A percentile compares a stretch with the other conserved stretches of the same genome.
Conservation (phyloP, 495 filamentous ascomycete species). For the Sordaria brevicollis region DNA sequence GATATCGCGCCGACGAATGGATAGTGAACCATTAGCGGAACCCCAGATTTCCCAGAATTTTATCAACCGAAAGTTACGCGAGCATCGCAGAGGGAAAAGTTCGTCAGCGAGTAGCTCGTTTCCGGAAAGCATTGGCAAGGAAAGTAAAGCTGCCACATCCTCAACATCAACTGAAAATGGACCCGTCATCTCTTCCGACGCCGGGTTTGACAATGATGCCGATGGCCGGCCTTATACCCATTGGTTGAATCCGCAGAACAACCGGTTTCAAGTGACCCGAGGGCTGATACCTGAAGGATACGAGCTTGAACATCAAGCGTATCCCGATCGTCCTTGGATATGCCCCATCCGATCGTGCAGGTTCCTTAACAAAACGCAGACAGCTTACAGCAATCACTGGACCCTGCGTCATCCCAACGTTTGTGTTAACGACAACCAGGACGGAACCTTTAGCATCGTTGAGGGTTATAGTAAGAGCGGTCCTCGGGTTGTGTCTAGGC, state of each 20-base stretch:
- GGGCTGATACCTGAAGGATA: conserved; percentile 10
- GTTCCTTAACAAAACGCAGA: not conserved
- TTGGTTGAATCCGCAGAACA: conserved; percentile 1
- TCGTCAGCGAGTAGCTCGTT: not conserved
- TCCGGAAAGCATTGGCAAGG: not conserved
- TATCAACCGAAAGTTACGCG: not conserved
- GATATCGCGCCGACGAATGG: not conserved
- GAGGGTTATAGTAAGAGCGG: not conserved
- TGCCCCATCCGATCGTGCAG: conserved; percentile 12
- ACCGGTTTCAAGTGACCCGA: not conserved
- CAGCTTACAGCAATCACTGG: conserved; percentile 4
- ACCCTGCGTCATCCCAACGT: not conserved
- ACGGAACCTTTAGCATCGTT: conserved; percentile 2
- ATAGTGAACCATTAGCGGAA: not conserved
- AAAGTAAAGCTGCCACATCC: not conserved
- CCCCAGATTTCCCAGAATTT: not conserved
- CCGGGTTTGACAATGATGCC: not conserved
- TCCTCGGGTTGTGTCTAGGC: not conserved
- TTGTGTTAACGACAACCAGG: conserved; percentile 4
- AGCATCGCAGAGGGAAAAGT: not conserved
- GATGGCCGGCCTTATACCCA: conserved; percentile 5
- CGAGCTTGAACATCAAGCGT: not conserved
- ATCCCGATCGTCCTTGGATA: conserved; percentile 3
- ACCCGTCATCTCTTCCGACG: not conserved
- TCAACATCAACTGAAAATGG: not conserved